Conservation (phyloP, 129 eudicot species). For the Helichrysum umbraculigerum region DNA sequence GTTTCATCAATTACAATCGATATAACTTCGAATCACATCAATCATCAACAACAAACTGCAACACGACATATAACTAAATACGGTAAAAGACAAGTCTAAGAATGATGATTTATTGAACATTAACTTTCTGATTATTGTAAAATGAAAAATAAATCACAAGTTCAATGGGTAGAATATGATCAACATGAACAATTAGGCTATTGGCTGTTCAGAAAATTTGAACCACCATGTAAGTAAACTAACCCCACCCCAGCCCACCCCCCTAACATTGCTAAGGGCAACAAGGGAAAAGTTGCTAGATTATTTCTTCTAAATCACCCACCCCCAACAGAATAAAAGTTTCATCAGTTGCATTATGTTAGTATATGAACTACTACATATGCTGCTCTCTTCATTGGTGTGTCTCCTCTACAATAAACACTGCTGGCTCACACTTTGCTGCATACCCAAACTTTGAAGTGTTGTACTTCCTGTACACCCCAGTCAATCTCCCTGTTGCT, state of each 20-base stretch:
- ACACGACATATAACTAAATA: not conserved
- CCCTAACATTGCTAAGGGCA: constrained; percentile 20
- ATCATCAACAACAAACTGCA: not conserved
- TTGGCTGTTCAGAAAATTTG: constrained; percentile 37
- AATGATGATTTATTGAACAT: not conserved
- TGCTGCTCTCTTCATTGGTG: constrained; percentile 15
- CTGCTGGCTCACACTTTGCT: constrained; percentile 76
- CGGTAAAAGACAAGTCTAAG: not conserved
- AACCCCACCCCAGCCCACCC: constrained; percentile 21
- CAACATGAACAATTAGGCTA: constrained; percentile 35
- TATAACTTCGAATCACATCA: not conserved
- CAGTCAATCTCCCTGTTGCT: constrained; percentile 73
- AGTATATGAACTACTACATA: constrained; percentile 13
- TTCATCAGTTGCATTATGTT: constrained; percentile 26
- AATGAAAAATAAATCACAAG: constrained; percentile 26
- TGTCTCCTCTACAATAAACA: constrained; percentile 42
- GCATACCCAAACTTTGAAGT: constrained; percentile 73
- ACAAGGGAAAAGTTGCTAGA: constrained; percentile 30
- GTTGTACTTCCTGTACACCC: constrained; percentile 78
- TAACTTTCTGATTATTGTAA: constrained; percentile 33
- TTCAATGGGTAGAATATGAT: constrained; percentile 35
- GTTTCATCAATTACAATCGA: too few relatives aligned
- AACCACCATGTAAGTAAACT: constrained; percentile 34
- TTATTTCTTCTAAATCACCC: constrained; percentile 27
- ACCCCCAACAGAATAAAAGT: constrained; percentile 22